These are phyloP conservation scores for Trichoderma sp. DNA, from an alignment of 2,329 filamentous ascomycete species.

Conservation along the genomic window DNA sequence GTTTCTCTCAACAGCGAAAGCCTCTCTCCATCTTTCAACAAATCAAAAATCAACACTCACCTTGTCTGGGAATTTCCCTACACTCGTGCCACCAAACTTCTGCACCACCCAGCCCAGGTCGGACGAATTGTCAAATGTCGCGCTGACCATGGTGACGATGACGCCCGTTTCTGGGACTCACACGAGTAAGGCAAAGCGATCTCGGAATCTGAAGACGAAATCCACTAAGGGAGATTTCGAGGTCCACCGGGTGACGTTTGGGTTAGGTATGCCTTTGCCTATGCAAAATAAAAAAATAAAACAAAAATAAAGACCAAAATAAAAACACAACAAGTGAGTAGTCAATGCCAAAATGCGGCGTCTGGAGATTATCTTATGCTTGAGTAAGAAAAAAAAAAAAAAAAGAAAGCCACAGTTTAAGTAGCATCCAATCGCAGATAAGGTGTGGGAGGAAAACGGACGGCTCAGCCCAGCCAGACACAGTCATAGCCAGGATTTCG, in stretches of 20 bases:
- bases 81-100: slow-evolving; percentile 93
- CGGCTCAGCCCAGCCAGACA: slow-evolving; percentile 3
- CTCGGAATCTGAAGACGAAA: slow-evolving; percentile 19
- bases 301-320: background rate
- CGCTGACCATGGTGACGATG: slow-evolving; percentile 39
- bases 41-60: slow-evolving; percentile 40
- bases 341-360: background rate
- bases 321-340: slow-evolving; percentile 8
- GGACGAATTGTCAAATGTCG: slow-evolving; percentile 42
- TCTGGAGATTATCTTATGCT: background rate
- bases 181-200: slow-evolving; percentile 23
- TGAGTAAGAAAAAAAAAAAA: background rate
- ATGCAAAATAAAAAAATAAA: background rate
- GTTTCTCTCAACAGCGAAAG: background rate
- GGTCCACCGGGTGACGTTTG: background rate
- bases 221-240: background rate
- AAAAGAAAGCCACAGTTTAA: slow-evolving; percentile 14
- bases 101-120: slow-evolving; percentile 78
- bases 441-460: background rate
- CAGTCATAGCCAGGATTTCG: background rate
- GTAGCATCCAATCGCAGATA: slow-evolving; percentile 1
- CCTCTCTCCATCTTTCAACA: background rate
- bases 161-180: background rate
- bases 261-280: background rate
- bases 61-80: slow-evolving; percentile 87